Percentiles rank a stretch among this genome's conserved stretches.
phyloP scores from a whole-genome alignment of 129 eudicot genomes.

The Arctium minus region DNA sequence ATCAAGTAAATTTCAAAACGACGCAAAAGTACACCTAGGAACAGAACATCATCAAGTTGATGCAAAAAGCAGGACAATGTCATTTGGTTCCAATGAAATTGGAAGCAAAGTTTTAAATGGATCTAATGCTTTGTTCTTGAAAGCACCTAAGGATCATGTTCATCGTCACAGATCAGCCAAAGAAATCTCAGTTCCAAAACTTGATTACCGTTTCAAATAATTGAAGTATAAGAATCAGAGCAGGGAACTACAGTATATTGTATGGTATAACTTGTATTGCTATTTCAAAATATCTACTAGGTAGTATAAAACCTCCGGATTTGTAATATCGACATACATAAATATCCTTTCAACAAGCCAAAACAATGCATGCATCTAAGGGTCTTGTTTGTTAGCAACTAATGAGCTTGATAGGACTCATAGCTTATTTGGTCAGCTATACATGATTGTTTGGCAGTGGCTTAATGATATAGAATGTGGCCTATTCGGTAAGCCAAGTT shows the following conservation, averaged over 20 bases:
- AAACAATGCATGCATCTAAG: background rate
- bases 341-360: background rate
- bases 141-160: background rate
- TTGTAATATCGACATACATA: no score
- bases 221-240: background rate
- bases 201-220: background rate
- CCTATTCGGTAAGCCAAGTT: no score
- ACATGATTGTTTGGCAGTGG: no score
- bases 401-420: no score
- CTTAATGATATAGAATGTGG: no score
- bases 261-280: background rate
- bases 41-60: background rate
- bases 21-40: background rate
- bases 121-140: background rate
- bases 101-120: background rate
- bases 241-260: background rate
- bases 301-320: no score
- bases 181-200: background rate
- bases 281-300: background rate
- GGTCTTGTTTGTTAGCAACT: no score
- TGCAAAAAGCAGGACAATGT: background rate
- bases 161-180: background rate
- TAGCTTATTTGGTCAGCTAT: no score
- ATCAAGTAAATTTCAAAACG: background rate
- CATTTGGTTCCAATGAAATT: background rate